These are phyloP conservation scores for Cercis canadensis DNA, from an alignment of 306 rosid genomes.

Conservation along the genomic window DNA sequence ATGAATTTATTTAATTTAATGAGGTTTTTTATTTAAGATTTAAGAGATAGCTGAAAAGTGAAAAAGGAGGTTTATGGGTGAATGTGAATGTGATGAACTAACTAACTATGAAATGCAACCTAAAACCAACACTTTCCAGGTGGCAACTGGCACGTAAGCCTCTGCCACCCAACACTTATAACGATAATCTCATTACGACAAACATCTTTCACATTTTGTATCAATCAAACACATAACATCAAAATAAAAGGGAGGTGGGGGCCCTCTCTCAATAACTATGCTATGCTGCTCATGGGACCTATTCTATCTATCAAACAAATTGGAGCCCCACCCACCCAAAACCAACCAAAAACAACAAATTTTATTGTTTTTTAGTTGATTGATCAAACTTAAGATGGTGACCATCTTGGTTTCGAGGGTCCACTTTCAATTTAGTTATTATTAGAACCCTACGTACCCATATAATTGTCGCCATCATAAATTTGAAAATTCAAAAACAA, in stretches of 20 bases:
- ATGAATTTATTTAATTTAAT: slow-evolving; percentile 4
- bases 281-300: slow-evolving; percentile 17
- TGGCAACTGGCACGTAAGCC: slow-evolving; percentile 26
- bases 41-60: slow-evolving; percentile 13
- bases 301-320: neutral
- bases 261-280: neutral
- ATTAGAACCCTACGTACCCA: neutral
- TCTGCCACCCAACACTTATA: neutral
- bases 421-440: slow-evolving; percentile 19
- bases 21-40: too few species aligned
- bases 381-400: slow-evolving; percentile 50
- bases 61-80: neutral
- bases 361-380: slow-evolving; percentile 35
- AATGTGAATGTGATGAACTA: slow-evolving; percentile 12
- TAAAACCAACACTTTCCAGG: slow-evolving; percentile 49
- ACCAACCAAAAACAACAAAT: neutral
- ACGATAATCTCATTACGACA: too few species aligned
- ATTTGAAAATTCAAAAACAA: neutral
- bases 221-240: too few species aligned
- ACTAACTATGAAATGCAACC: neutral
- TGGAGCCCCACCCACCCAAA: too few species aligned
- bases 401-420: slow-evolving; percentile 20
- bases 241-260: neutral
- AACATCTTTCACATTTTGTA: too few species aligned
- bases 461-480: slow-evolving; percentile 9